Evolutionary conservation across 2,329 filamentous ascomycete genomes (phyloP).

Genomic region (Neobulgaria alba): DNA sequence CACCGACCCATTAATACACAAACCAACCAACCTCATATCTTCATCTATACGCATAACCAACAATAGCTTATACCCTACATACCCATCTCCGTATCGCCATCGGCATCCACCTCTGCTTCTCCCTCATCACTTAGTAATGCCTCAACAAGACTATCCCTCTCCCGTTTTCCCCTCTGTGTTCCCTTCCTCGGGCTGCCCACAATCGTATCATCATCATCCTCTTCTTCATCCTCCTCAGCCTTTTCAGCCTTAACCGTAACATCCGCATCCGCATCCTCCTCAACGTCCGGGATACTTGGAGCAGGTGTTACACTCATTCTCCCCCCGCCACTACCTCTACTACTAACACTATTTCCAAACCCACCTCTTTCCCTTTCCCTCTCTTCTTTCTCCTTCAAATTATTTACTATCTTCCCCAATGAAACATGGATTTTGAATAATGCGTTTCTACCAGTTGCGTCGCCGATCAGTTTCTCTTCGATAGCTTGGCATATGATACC

Average conservation of each 20-base stretch:
- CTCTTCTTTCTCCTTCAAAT: constrained; percentile 37
- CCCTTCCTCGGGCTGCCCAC: neutral
- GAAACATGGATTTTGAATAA: constrained; percentile 61
- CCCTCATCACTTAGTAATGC: constrained; percentile 1
- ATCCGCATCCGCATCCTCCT: constrained; percentile 22
- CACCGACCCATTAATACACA: too few species aligned
- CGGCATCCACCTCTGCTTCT: neutral
- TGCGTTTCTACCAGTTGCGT: constrained; percentile 53
- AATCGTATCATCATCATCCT: neutral
- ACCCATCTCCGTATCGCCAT: constrained; percentile 2
- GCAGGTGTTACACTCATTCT: constrained; percentile 19
- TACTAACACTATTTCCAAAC: constrained; percentile 23
- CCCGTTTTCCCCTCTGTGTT: neutral
- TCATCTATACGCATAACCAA: too few species aligned
- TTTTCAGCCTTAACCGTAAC: constrained; percentile 24
- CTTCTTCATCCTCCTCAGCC: constrained; percentile 27
- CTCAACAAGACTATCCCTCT: constrained; percentile 1
- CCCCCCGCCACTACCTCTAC: constrained; percentile 15
- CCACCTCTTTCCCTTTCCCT: constrained; percentile 4
- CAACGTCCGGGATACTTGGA: constrained; percentile 30
- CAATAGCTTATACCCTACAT: too few species aligned
- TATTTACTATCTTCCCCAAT: constrained; percentile 59
- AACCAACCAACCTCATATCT: too few species aligned
- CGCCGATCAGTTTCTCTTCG: constrained; percentile 50
- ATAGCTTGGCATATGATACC: constrained; percentile 52